Percentiles rank a stretch among this genome's conserved stretches.
These are phyloP conservation scores for Mortierella sp. DNA, from an alignment of 371 early-diverging fungal genomes.

Conservation along the genomic window DNA sequence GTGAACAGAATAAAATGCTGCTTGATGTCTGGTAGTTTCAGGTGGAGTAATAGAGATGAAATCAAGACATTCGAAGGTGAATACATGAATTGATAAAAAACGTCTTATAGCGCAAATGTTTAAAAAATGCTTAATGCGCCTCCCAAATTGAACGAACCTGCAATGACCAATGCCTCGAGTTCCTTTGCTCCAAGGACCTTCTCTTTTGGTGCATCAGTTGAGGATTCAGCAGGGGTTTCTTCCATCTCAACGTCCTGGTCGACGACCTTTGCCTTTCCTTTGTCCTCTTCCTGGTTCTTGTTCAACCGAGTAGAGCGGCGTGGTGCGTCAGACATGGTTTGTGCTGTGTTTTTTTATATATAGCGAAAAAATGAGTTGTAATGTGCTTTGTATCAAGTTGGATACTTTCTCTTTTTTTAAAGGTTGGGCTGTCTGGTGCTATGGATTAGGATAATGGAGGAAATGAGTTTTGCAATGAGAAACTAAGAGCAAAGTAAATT, in stretches of 20 bases:
- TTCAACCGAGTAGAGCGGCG: slow-evolving; percentile 55
- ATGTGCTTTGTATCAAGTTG: neutral
- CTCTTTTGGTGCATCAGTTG: slow-evolving; percentile 25
- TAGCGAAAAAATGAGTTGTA: too few species aligned
- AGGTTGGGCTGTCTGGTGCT: too few species aligned
- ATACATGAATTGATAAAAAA: neutral
- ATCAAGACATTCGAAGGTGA: neutral
- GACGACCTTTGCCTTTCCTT: slow-evolving; percentile 44
- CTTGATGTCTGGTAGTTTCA: slow-evolving; percentile 77
- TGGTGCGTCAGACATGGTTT: slow-evolving; percentile 54
- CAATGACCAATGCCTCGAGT: slow-evolving; percentile 49
- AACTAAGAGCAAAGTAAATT: too few species aligned
- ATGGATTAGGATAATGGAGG: too few species aligned
- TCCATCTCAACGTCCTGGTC: slow-evolving; percentile 56
- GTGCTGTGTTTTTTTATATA: too few species aligned
- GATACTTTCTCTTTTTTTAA: too few species aligned
- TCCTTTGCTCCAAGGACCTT: slow-evolving; percentile 53
- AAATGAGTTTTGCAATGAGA: too few species aligned
- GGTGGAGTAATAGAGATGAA: neutral
- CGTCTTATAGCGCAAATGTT: neutral
- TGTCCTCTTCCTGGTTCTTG: slow-evolving; percentile 54
- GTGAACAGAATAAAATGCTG: slow-evolving; percentile 86
- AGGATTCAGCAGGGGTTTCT: slow-evolving; percentile 24
- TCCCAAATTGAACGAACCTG: slow-evolving; percentile 33
- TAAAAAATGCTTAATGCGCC: slow-evolving; percentile 1